Evolutionary conservation across 2,329 filamentous ascomycete genomes (phyloP).

Genomic region (Sordariomycetes sp.): DNA sequence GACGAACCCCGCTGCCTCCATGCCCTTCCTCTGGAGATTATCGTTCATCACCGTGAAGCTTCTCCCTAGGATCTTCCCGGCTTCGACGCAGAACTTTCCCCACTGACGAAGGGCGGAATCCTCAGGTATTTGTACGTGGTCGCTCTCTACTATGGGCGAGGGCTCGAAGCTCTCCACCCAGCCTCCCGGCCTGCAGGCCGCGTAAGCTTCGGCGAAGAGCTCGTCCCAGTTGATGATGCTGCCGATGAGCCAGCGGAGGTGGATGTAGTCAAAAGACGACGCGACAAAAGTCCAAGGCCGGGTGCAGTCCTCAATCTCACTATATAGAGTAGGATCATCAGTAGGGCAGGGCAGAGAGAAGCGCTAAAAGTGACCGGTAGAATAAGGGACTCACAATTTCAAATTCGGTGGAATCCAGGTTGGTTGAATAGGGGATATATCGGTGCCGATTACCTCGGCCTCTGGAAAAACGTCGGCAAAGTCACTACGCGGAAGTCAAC

Average conservation of each 20-base stretch:
- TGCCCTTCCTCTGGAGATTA: constrained; percentile 7
- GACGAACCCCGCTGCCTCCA: constrained; percentile 21
- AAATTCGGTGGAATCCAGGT: constrained; percentile 29
- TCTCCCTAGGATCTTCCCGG: constrained; percentile 14
- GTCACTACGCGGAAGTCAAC: constrained; percentile 26
- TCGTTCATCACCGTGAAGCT: constrained; percentile 11
- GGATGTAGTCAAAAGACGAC: constrained; percentile 42
- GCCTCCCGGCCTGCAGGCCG: constrained; percentile 28
- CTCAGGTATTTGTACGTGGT: constrained; percentile 12
- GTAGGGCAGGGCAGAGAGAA: neutral
- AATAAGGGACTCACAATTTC: constrained; percentile 10
- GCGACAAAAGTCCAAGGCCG: constrained; percentile 28
- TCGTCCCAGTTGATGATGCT: constrained; percentile 40
- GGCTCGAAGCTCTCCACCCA: constrained; percentile 16
- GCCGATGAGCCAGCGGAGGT: constrained; percentile 43
- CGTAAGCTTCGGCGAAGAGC: constrained; percentile 35
- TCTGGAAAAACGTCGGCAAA: constrained; percentile 27
- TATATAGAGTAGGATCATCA: constrained; percentile 12
- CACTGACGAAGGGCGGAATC: constrained; percentile 14
- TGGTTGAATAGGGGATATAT: constrained; percentile 43
- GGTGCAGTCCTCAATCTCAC: constrained; percentile 22
- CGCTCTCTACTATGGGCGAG: constrained; percentile 13
- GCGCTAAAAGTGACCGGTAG: too few relatives aligned
- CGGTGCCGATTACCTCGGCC: constrained; percentile 32
- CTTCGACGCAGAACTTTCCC: constrained; percentile 13